A percentile compares a stretch with the other conserved stretches of the same genome.
These are phyloP conservation scores for Avena atlantica DNA, from an alignment of 176 grass and related monocot species.

Conservation along the genomic window DNA sequence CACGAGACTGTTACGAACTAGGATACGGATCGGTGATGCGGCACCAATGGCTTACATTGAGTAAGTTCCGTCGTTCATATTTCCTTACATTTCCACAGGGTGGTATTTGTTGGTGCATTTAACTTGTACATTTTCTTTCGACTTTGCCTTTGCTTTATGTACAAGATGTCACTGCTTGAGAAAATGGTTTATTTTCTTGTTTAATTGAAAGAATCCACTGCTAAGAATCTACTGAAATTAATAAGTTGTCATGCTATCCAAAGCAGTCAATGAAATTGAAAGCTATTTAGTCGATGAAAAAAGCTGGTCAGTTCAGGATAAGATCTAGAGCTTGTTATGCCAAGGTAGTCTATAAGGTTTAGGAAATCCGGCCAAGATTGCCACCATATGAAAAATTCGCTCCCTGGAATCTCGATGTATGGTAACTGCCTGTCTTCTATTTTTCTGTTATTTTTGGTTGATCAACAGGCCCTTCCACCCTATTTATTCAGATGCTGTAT, in stretches of 20 bases:
- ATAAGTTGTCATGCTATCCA: background rate
- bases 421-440: background rate
- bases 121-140: background rate
- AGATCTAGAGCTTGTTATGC: background rate
- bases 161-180: background rate
- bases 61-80: slow-evolving; percentile 54
- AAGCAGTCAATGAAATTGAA: background rate
- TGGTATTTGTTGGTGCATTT: too few species aligned
- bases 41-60: slow-evolving; percentile 95
- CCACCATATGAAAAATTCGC: background rate
- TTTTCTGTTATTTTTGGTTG: background rate
- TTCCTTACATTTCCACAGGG: background rate
- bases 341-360: background rate
- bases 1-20: slow-evolving; percentile 76
- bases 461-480: too few species aligned
- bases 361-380: background rate
- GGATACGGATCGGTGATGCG: slow-evolving; percentile 88
- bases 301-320: background rate
- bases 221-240: background rate
- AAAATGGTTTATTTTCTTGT: background rate
- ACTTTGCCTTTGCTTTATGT: background rate
- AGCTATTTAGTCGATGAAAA: background rate
- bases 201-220: background rate
- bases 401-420: too few species aligned
- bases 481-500: background rate